Conservation (phyloP, 1,284 basidiomycete genomes). For the Tremellales sp. region DNA sequence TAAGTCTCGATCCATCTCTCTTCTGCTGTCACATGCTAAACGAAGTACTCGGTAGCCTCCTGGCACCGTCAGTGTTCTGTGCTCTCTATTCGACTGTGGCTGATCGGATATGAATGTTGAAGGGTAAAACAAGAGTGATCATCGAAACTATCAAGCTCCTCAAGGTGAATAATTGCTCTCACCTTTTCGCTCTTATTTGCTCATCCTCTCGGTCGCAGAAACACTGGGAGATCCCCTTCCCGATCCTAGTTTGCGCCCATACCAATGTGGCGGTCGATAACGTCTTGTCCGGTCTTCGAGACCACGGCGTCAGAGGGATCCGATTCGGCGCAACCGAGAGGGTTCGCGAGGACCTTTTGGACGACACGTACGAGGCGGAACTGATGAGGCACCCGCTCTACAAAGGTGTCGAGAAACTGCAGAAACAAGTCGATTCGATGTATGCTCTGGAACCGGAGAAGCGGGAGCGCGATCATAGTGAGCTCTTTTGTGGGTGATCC, state of each 20-base stretch:
- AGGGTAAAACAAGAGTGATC: constrained; percentile 86
- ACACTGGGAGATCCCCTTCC: constrained; percentile 77
- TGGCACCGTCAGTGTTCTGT: constrained; percentile 62
- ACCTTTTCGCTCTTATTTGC: not conserved
- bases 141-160: constrained; percentile 77
- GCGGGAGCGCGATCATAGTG: too few species aligned
- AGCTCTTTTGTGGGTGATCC: too few species aligned
- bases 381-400: constrained; percentile 63
- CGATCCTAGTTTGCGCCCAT: constrained; percentile 83
- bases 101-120: not conserved
- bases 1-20: constrained; percentile 49
- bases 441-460: too few species aligned
- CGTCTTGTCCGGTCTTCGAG: constrained; percentile 63
- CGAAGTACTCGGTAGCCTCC: constrained; percentile 61
- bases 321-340: constrained; percentile 68
- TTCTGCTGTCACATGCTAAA: constrained; percentile 6
- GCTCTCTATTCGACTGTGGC: too few species aligned
- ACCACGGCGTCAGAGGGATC: constrained; percentile 65
- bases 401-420: too few species aligned
- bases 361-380: constrained; percentile 64
- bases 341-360: constrained; percentile 57
- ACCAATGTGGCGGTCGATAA: constrained; percentile 96
- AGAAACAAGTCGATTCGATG: constrained; percentile 4
- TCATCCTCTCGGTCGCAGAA: constrained; percentile 43
- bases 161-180: constrained; percentile 55